Evolutionary conservation across 2,329 filamentous ascomycete genomes (phyloP).

Genomic region (Sclerotinia sclerotiorum): DNA sequence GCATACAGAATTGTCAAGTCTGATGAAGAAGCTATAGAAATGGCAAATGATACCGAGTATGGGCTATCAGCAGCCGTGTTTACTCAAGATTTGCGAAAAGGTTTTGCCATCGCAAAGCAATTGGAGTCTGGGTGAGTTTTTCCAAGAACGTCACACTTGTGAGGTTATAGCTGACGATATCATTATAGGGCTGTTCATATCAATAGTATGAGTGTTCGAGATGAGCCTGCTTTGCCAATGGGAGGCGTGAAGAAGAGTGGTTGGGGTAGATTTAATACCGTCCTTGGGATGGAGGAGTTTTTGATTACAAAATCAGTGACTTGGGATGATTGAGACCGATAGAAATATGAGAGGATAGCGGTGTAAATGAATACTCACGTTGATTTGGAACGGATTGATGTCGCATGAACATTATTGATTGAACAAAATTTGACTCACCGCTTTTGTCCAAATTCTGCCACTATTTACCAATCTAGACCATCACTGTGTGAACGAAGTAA

Average conservation of each 20-base stretch:
- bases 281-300: conserved; percentile 21
- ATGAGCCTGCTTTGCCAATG: conserved; percentile 46
- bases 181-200: conserved; percentile 65
- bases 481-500: too few species aligned
- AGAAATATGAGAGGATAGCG: too few species aligned
- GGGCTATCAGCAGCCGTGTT: conserved; percentile 65
- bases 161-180: conserved; percentile 33
- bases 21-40: conserved; percentile 57
- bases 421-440: neutral
- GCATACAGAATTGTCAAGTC: conserved; percentile 52
- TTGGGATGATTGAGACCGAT: neutral
- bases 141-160: conserved; percentile 39
- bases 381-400: too few species aligned
- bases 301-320: conserved; percentile 23
- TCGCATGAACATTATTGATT: neutral
- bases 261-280: conserved; percentile 55
- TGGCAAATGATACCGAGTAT: conserved; percentile 66
- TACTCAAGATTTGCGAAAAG: conserved; percentile 55
- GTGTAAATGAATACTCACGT: too few species aligned
- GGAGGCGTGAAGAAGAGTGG: conserved; percentile 57
- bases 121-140: conserved; percentile 48
- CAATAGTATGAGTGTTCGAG: conserved; percentile 64
- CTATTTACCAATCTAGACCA: too few species aligned
- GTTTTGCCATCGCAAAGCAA: conserved; percentile 44
- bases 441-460: too few species aligned